Conservation (phyloP, 2,329 filamentous ascomycete genomes). For the Bipolaris cookei region DNA sequence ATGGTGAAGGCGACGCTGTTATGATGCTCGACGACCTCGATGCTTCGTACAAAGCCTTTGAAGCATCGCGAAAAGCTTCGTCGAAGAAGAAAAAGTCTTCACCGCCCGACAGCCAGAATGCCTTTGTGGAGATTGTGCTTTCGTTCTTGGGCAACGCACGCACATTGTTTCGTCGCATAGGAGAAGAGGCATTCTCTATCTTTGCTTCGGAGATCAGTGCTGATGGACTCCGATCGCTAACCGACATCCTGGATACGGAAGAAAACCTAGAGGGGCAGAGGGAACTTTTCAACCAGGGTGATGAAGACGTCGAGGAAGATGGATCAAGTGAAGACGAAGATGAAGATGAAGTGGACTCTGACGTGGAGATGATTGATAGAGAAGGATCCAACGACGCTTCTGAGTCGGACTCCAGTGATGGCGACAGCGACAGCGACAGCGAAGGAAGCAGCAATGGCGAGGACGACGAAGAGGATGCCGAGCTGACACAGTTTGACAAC, state of each 20-base stretch:
- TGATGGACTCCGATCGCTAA: slow-evolving; percentile 71
- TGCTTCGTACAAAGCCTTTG: slow-evolving; percentile 60
- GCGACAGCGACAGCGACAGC: slow-evolving; percentile 35
- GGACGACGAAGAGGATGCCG: slow-evolving; percentile 54
- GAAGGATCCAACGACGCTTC: slow-evolving; percentile 33
- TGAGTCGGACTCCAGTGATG: slow-evolving; percentile 22
- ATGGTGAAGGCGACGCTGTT: slow-evolving; percentile 84
- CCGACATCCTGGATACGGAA: slow-evolving; percentile 74
- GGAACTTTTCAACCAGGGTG: slow-evolving; percentile 76
- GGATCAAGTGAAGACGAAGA: slow-evolving; percentile 56
- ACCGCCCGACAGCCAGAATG: slow-evolving; percentile 32
- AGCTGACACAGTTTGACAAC: slow-evolving; percentile 70
- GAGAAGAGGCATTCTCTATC: slow-evolving; percentile 83
- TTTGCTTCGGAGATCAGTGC: slow-evolving; percentile 78
- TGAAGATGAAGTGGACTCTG: slow-evolving; percentile 55
- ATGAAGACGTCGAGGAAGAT: slow-evolving; percentile 49
- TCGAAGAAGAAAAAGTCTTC: slow-evolving; percentile 50
- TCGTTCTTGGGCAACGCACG: slow-evolving; percentile 88
- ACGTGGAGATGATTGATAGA: slow-evolving; percentile 55
- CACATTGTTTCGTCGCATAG: slow-evolving; percentile 81
- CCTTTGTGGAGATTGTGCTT: slow-evolving; percentile 84
- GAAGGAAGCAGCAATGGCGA: slow-evolving; percentile 19
- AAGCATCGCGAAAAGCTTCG: slow-evolving; percentile 71
- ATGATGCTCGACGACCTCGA: slow-evolving; percentile 83
- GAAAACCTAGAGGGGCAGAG: slow-evolving; percentile 85